phyloP scores from a whole-genome alignment of 257 asterid species.

The Catharanthus roseus region DNA sequence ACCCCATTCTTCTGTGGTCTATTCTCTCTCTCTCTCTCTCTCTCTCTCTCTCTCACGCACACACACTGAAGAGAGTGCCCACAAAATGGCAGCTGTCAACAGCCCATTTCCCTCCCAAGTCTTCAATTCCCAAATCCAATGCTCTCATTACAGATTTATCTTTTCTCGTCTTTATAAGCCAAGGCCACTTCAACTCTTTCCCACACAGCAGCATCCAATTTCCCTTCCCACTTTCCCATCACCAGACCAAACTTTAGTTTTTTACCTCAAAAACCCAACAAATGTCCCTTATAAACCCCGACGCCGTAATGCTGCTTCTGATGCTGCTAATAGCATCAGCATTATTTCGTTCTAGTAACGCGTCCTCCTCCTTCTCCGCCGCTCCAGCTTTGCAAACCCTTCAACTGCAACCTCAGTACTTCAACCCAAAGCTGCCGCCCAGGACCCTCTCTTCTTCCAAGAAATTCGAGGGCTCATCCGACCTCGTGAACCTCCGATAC shows the following conservation, averaged over 20 bases:
- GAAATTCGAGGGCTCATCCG: constrained; percentile 76
- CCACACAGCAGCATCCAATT: background rate
- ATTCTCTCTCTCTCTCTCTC: no score
- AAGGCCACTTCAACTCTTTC: no score
- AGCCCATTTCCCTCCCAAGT: constrained; percentile 33
- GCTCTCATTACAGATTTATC: background rate
- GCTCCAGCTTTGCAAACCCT: background rate
- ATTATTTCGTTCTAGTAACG: no score
- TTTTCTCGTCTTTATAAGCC: background rate
- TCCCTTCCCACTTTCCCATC: background rate
- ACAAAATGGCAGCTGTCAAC: constrained; percentile 57
- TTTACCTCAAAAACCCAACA: no score
- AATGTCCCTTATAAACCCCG: no score
- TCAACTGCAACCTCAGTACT: background rate
- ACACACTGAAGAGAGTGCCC: no score
- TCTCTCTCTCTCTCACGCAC: no score
- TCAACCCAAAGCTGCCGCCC: constrained; percentile 53
- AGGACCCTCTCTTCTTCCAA: constrained; percentile 47
- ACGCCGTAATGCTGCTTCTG: no score
- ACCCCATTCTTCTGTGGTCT: no score
- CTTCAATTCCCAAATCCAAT: constrained; percentile 2
- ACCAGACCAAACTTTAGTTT: no score
- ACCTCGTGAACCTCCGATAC: constrained; percentile 70
- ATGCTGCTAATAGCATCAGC: no score
- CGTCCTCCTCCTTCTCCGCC: background rate